Base-by-base conservation (phyloP, 345 rosid species). In the Eucalyptus grandis region DNA sequence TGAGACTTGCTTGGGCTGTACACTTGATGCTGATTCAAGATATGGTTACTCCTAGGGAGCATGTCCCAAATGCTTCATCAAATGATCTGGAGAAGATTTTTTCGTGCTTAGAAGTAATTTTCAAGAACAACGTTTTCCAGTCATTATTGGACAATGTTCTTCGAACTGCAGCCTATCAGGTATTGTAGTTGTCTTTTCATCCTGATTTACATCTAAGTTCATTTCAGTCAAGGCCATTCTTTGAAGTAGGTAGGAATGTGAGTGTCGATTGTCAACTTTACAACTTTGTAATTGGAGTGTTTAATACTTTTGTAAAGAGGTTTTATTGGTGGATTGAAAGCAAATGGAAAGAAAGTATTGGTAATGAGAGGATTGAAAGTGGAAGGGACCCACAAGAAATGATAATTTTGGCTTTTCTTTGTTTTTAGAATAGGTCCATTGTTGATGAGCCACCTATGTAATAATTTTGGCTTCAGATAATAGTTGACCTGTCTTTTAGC, bases 1-100 rank as follows among this genome's bases (percentile, higher is more conserved):
- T 95, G 92, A 94, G 98, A 92, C 96, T 98, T 92, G 98, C 97
- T 88, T 98, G 99, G 99, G 94, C 94, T 91, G 98, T 96, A 81
- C 98, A 96, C 94, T 92, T 96, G 94, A 94, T 98, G 96, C 87
- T 98, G 87, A 94, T 95, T 92, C 91, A 94, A 90, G 99, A 98
- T 90, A 95, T 92, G 69, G 90, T 91, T 90, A 90, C 94, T 89
- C 90, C 93, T 90, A 92, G 91, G 92, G 99, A 95, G 87, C 91
- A 94, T 81, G 87, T 91, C 89, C 92, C 95, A 87, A 92, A 89
- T 91, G 91, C 91, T 69, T 93, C 96, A 77, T 93, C 97, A 49
- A 91, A 92, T 93, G 96, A 97, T 92, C 91, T 94, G 91, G 95
- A 92, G 87, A 92, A 95, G 89, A 89, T 96, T 90, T 92, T 92